phyloP scores from a whole-genome alignment of 257 asterid genomes.

The Solanum raphanifolium region DNA sequence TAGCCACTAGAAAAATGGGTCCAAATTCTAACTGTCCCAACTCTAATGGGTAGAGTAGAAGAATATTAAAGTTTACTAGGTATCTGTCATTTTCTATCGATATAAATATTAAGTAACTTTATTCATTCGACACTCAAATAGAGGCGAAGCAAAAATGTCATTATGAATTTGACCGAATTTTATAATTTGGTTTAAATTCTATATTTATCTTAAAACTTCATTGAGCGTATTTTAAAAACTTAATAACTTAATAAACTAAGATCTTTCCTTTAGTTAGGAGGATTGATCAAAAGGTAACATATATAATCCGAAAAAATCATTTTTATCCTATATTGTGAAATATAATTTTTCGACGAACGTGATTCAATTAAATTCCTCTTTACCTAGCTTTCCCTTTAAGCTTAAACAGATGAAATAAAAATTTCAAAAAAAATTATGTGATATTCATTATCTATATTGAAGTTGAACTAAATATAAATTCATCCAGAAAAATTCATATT shows the following conservation, averaged over 20 bases:
- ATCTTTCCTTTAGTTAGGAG: not conserved
- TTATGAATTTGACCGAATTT: not conserved
- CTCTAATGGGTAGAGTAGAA: not conserved
- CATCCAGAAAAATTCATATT: not conserved
- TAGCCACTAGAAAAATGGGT: not conserved
- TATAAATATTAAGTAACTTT: not conserved
- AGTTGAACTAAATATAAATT: not conserved
- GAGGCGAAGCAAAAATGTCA: rapidly evolving
- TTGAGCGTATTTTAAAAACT: too few relatives aligned
- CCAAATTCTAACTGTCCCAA: not conserved
- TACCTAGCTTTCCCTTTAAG: not conserved
- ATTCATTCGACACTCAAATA: rapidly evolving
- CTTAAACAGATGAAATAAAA: not conserved
- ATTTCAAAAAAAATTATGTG: not conserved
- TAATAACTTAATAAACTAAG: not conserved
- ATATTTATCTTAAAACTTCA: too few relatives aligned
- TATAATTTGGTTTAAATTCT: too few relatives aligned
- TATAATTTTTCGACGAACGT: not conserved
- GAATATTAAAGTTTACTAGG: not conserved
- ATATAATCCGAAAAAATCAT: not conserved
- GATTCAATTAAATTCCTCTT: not conserved
- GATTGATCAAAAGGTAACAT: not conserved
- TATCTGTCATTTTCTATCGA: not conserved
- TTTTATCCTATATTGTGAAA: not conserved
- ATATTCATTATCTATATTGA: not conserved